Base-by-base conservation (phyloP, 1,139 yeast genomes). In the Candida frijolesensis region DNA sequence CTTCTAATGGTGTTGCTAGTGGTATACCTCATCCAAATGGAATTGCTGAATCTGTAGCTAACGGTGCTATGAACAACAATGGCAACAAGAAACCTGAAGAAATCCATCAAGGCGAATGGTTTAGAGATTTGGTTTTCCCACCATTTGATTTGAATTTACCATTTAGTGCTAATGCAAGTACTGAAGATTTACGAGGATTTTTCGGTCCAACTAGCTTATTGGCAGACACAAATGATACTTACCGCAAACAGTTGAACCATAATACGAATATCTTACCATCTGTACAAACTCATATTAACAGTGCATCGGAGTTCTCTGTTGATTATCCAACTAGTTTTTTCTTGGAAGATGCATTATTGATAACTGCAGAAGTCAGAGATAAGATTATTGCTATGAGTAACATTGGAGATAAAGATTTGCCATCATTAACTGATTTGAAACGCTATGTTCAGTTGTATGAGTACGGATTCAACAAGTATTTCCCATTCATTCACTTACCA, bases 401-500 rank as follows among this genome's bases (percentile, higher is more conserved):
- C 52, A 67, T 87, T 50, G 55, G 66, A n/a, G 68, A 68, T 37
- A 66, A 69, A 11, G 85, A 85, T 56, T 83, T 90, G 57, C 97
- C 97, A 0, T 79, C 85, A 2, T 71, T 87, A 42, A 83, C 81
- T 14, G 96, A 89, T 58, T 72, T 91, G 56, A 89, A 89, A 63
- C 80, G 82, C 42, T 90, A 89, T 65, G 80, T 87, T 63, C 78
- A 80, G 33, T 72, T 90, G 15, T 90, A 85, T 66, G 88, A 84
- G 56, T 76, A 78, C 52, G 91, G 89, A 60, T 89, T 89, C 68
- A 85, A 87, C 68, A 83, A 82, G 54, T 91, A 87, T 64, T 85
- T 88, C 68, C 92, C 96, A 14, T 90, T 90, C 64, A 80, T 91
- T 57, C 97, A 90, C 67, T 74, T 89, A 46, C 86, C 87, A 11